A percentile compares a stretch with the other conserved stretches of the same genome.
These are phyloP conservation scores for Fusarium beomiforme DNA, from an alignment of 2,329 filamentous ascomycete species.

Conservation along the genomic window DNA sequence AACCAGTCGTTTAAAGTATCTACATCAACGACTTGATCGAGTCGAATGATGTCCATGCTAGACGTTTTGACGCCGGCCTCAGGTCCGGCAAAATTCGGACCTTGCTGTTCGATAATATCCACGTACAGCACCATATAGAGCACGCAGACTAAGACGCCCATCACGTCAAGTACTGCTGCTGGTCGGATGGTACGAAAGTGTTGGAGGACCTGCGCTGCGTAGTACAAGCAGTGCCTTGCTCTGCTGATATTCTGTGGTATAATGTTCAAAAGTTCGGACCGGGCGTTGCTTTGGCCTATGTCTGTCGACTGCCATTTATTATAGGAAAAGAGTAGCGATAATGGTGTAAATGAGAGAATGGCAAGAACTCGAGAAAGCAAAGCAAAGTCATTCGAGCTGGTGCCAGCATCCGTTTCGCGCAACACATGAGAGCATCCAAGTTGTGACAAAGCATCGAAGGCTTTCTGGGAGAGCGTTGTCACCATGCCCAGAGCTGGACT, in stretches of 20 bases:
- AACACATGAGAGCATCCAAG: background rate
- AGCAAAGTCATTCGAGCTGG: background rate
- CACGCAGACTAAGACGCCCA: background rate
- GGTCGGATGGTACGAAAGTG: background rate
- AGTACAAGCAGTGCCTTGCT: background rate
- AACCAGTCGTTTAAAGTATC: background rate
- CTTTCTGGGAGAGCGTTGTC: background rate
- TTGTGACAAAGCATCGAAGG: background rate
- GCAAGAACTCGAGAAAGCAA: background rate
- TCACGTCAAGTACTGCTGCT: background rate
- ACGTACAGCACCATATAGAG: background rate
- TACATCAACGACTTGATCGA: background rate
- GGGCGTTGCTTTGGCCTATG: background rate
- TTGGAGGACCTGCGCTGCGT: background rate
- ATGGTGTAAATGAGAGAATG: background rate
- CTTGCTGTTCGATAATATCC: background rate
- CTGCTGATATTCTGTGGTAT: background rate
- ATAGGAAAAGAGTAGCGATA: background rate
- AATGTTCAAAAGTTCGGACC: background rate
- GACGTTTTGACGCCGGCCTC: background rate
- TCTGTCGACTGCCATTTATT: background rate
- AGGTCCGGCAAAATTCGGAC: no score
- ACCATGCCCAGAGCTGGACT: background rate
- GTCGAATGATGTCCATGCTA: background rate
- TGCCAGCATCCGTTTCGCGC: background rate